Conservation (phyloP, 139 green algal species). For the Chlorella sp. region DNA sequence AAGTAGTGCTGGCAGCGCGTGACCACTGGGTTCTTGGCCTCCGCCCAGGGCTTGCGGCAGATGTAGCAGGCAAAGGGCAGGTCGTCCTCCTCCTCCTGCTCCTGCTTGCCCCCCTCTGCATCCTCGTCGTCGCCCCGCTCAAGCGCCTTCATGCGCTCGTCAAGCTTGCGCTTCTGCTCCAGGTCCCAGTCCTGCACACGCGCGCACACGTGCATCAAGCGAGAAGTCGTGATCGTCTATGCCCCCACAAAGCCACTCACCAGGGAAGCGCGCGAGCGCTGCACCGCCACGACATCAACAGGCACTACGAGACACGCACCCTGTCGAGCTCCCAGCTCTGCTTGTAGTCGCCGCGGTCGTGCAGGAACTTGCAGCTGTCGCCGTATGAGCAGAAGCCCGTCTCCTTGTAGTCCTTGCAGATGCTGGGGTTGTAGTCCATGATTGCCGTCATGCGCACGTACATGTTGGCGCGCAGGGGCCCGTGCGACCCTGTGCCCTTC, state of each 20-base stretch:
- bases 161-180: conserved; percentile 77
- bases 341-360: conserved; percentile 99
- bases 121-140: conserved; percentile 46
- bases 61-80: conserved; percentile 94
- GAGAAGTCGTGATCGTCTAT: too few relatives aligned
- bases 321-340: conserved; percentile 82
- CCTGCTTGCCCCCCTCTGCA: conserved; percentile 27
- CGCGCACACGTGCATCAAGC: too few relatives aligned
- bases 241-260: too few relatives aligned
- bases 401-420: conserved; percentile 99
- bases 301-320: too few relatives aligned
- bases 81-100: conserved; percentile 72
- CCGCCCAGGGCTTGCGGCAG: conserved; percentile 77
- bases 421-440: conserved; percentile 50
- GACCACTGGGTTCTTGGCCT: conserved; percentile 77
- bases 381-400: conserved; percentile 94
- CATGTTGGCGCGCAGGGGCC: conserved; percentile 73
- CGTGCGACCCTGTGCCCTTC: conserved; percentile 71
- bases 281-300: too few relatives aligned
- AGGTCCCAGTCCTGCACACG: conserved; percentile 85
- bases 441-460: conserved; percentile 9
- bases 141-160: conserved; percentile 42
- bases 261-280: too few relatives aligned
- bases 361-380: conserved; percentile 98
- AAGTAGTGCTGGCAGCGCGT: conserved; percentile 97